These are phyloP conservation scores for Coniochaeta sp. DNA, from an alignment of 2,329 filamentous ascomycete species.

Conservation along the genomic window DNA sequence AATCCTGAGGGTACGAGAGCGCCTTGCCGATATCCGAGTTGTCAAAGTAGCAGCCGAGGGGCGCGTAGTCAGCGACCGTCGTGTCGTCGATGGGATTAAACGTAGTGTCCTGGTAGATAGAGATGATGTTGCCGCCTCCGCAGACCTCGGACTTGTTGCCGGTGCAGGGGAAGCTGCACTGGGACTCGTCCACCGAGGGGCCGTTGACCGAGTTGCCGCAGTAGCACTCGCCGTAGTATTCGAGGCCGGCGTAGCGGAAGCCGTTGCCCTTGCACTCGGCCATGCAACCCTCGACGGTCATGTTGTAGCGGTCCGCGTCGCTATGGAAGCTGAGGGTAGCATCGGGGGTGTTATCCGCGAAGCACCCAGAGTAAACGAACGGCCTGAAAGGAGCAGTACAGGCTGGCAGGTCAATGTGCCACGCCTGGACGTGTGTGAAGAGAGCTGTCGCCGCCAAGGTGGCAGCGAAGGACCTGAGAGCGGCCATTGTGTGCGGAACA, in stretches of 20 bases:
- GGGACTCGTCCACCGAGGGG: conserved; percentile 41
- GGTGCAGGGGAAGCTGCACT: conserved; percentile 51
- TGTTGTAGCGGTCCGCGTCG: conserved; percentile 25
- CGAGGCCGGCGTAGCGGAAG: conserved; percentile 42
- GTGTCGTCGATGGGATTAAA: conserved; percentile 36
- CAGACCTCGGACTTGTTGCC: conserved; percentile 37
- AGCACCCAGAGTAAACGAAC: conserved; percentile 42
- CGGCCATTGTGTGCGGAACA: conserved; percentile 20
- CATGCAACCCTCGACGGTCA: conserved; percentile 41
- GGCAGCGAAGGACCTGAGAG: conserved; percentile 24
- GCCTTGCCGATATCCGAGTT: conserved; percentile 31
- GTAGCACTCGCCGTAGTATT: conserved; percentile 46
- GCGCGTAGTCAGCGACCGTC: conserved; percentile 44
- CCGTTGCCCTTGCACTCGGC: conserved; percentile 42
- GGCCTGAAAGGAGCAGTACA: conserved; percentile 38
- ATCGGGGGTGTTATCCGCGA: conserved; percentile 23
- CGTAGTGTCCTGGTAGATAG: conserved; percentile 41
- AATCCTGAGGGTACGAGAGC: conserved; percentile 33
- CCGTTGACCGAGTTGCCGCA: conserved; percentile 43
- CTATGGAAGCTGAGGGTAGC: conserved; percentile 35
- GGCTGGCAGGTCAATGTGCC: conserved; percentile 35
- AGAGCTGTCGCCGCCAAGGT: conserved; percentile 30
- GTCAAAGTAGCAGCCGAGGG: conserved; percentile 56
- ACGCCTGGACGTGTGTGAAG: conserved; percentile 28
- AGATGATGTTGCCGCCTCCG: conserved; percentile 38